phyloP scores from a whole-genome alignment of 495 filamentous ascomycete species.

The Talaromyces adpressus region DNA sequence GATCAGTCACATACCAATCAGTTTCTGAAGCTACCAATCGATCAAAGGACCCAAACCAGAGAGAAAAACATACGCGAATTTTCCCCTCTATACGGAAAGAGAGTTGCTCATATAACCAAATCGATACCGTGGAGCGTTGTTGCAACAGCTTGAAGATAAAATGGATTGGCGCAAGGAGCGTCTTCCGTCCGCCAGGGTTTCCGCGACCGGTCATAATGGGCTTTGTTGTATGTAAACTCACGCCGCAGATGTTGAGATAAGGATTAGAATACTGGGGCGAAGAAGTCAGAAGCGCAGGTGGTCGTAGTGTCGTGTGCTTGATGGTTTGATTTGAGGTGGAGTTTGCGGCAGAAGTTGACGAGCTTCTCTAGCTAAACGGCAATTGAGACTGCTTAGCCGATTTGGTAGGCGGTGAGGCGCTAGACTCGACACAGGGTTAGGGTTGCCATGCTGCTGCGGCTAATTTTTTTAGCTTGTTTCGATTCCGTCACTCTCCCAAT shows the following conservation, averaged over 20 bases:
- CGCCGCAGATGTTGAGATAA: no score
- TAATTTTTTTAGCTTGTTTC: constrained; percentile 9
- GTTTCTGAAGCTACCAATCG: background rate
- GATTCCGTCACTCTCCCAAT: constrained; percentile 7
- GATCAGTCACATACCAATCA: background rate
- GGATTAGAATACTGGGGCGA: background rate
- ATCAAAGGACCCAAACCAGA: background rate
- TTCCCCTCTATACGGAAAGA: constrained; percentile 90
- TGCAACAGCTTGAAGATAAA: constrained; percentile 97
- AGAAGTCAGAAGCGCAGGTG: background rate
- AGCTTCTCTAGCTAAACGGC: background rate
- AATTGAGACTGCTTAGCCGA: no score
- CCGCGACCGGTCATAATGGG: constrained; percentile 84
- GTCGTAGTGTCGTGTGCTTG: background rate
- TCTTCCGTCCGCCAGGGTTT: constrained; percentile 72
- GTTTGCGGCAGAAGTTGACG: background rate
- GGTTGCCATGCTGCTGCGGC: background rate
- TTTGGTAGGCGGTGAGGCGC: background rate
- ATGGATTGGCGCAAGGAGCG: constrained; percentile 93
- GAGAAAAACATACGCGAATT: constrained; percentile 62
- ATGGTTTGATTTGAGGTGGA: background rate
- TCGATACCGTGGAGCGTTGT: constrained; percentile 74
- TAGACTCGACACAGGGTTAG: background rate
- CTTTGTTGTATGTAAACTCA: no score
- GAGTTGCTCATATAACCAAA: constrained; percentile 97